A percentile compares a stretch with the other conserved stretches of the same genome.
These are phyloP conservation scores for Lentinula guzmanii DNA, from an alignment of 768 basidiomycete genomes.

Conservation along the genomic window DNA sequence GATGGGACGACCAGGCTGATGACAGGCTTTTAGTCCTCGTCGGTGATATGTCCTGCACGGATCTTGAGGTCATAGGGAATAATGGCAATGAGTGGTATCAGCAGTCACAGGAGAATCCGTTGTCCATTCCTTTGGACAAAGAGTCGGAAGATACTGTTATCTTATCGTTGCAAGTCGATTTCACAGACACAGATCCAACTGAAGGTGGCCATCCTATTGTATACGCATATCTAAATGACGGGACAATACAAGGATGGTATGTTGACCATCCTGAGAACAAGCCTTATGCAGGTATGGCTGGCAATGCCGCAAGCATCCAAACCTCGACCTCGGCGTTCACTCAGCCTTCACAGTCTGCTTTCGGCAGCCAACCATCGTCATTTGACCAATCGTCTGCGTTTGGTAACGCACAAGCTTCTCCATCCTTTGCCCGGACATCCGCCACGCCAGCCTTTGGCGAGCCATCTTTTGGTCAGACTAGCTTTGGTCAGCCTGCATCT, in stretches of 20 bases:
- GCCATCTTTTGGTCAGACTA: slow-evolving; percentile 24
- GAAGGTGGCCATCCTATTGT: slow-evolving; percentile 42
- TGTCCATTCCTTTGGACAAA: slow-evolving; percentile 63
- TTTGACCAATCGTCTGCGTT: slow-evolving; percentile 22
- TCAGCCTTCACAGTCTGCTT: slow-evolving; percentile 18
- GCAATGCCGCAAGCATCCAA: slow-evolving; percentile 8
- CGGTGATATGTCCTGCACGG: slow-evolving; percentile 39
- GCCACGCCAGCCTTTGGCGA: slow-evolving; percentile 16
- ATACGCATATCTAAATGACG: slow-evolving; percentile 75
- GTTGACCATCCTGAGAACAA: slow-evolving; percentile 48
- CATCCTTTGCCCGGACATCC: slow-evolving; percentile 12
- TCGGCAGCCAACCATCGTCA: slow-evolving; percentile 14
- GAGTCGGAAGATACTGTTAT: slow-evolving; percentile 67
- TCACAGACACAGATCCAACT: slow-evolving; percentile 42
- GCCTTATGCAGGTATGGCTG: slow-evolving; percentile 53
- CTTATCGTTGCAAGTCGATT: slow-evolving; percentile 57
- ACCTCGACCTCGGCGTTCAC: slow-evolving; percentile 22
- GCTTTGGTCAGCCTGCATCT: slow-evolving; percentile 18
- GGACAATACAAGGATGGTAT: slow-evolving; percentile 71
- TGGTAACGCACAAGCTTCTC: slow-evolving; percentile 15
- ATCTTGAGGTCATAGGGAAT: slow-evolving; percentile 41
- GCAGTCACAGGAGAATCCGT: slow-evolving; percentile 43
- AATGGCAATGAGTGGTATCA: slow-evolving; percentile 39
- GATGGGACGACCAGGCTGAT: slow-evolving; percentile 42
- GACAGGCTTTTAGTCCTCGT: slow-evolving; percentile 36